Conservation (phyloP, 108 stramenopile genomes). For the Seminavis robusta region DNA sequence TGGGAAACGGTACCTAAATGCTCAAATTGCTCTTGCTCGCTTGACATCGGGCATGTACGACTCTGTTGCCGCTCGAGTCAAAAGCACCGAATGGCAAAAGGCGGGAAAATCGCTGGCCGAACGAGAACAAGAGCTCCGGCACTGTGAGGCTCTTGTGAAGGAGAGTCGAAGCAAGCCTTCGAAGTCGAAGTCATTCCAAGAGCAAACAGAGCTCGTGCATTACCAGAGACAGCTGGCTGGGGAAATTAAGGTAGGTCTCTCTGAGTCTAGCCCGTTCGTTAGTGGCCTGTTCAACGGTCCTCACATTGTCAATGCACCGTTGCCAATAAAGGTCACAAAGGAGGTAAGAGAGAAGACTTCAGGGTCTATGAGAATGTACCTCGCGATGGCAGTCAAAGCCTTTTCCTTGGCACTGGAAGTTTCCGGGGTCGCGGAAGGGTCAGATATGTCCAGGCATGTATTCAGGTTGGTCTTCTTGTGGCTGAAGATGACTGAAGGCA, state of each 20-base stretch:
- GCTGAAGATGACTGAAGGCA: conserved; percentile 53
- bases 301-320: no score
- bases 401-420: conserved; percentile 52
- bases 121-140: conserved; percentile 37
- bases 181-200: no score
- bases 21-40: neutral
- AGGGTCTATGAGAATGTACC: conserved; percentile 35
- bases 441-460: conserved; percentile 46
- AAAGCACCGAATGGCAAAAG: conserved; percentile 66
- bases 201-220: no score
- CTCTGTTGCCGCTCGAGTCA: conserved; percentile 26
- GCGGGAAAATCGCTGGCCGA: conserved; percentile 29
- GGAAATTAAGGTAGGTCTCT: no score
- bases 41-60: neutral
- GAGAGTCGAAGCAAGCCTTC: conserved; percentile 38
- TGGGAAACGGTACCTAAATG: neutral
- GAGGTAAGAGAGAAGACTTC: conserved; percentile 38
- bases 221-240: no score
- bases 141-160: conserved; percentile 21
- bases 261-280: no score
- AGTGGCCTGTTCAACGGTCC: no score
- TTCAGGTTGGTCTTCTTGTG: conserved; percentile 71
- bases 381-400: conserved; percentile 51
- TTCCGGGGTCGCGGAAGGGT: conserved; percentile 29
- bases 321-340: no score